A percentile compares a stretch with the other conserved stretches of the same genome.
phyloP scores from a whole-genome alignment of 2,329 filamentous ascomycete species.

The Rosellinia necatrix region DNA sequence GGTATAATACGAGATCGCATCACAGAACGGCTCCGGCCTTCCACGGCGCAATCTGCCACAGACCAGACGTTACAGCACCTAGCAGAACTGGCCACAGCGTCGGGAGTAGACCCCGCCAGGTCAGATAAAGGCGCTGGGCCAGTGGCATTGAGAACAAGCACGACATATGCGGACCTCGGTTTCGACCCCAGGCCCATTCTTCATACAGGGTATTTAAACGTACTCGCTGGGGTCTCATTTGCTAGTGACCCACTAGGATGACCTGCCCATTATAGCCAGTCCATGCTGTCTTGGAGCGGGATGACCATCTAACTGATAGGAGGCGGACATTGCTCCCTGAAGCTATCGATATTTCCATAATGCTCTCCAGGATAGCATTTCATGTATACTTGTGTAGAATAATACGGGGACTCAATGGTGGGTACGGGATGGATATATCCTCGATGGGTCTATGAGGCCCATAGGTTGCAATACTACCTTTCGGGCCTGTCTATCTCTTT shows the following conservation, averaged over 20 bases:
- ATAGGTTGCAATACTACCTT: neutral
- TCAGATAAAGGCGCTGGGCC: conserved; percentile 32
- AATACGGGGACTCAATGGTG: neutral
- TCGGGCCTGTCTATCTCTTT: neutral
- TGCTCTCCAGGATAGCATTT: neutral
- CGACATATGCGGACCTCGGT: conserved; percentile 49
- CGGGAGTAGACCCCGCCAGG: conserved; percentile 35
- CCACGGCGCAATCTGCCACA: conserved; percentile 46
- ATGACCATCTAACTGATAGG: neutral
- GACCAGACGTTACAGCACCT: conserved; percentile 64
- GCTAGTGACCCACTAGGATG: conserved; percentile 28
- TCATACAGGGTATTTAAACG: conserved; percentile 47
- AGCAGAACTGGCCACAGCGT: conserved; percentile 59
- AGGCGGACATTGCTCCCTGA: neutral
- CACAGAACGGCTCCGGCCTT: conserved; percentile 45
- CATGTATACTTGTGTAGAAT: conserved; percentile 20
- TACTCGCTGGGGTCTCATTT: conserved; percentile 30
- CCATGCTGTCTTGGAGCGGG: neutral
- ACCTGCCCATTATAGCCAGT: neutral
- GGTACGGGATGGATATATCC: conserved; percentile 3
- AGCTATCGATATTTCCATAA: neutral
- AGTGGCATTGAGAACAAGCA: conserved; percentile 34
- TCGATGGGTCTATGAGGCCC: neutral
- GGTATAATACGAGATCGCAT: conserved; percentile 58
- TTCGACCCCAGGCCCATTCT: conserved; percentile 48